phyloP scores from a whole-genome alignment of 1,284 basidiomycete species.

The Ustanciosporium gigantosporum region DNA sequence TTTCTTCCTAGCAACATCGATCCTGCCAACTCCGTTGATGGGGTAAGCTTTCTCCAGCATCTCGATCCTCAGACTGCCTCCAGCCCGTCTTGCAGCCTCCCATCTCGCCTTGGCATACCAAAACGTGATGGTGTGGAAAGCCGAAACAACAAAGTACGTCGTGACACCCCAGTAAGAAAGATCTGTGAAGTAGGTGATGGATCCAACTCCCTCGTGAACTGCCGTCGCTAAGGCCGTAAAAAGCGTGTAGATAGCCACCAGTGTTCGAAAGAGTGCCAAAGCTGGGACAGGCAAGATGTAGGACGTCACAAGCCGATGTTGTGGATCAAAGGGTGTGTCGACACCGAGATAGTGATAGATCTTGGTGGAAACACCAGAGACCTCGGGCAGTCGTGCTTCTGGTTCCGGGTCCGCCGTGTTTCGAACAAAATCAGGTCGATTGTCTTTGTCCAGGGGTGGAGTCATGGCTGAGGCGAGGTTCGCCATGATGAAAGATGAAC shows the following conservation, averaged over 20 bases:
- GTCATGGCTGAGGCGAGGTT: slow-evolving; percentile 19
- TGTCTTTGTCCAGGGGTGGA: slow-evolving; percentile 1
- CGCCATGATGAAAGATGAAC: slow-evolving; percentile 15
- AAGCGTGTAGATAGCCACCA: slow-evolving; percentile 68
- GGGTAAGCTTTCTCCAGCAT: slow-evolving; percentile 32
- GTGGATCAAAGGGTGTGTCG: slow-evolving; percentile 66
- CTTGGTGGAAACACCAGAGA: slow-evolving; percentile 25
- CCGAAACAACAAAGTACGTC: slow-evolving; percentile 25
- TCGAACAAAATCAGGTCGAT: neutral
- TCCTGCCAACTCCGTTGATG: slow-evolving; percentile 9
- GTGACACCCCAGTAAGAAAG: slow-evolving; percentile 33
- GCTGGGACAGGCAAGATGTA: slow-evolving; percentile 65
- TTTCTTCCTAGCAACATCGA: slow-evolving; percentile 17
- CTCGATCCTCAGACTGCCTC: slow-evolving; percentile 1
- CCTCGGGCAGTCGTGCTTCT: slow-evolving; percentile 1
- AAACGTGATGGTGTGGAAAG: slow-evolving; percentile 31
- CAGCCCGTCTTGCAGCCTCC: slow-evolving; percentile 2
- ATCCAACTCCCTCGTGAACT: slow-evolving; percentile 45
- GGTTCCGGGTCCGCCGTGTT: neutral
- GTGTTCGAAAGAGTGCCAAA: slow-evolving; percentile 65
- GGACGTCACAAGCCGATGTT: slow-evolving; percentile 68
- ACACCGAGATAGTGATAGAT: slow-evolving; percentile 55
- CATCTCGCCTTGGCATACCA: slow-evolving; percentile 9
- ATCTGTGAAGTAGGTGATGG: slow-evolving; percentile 32
- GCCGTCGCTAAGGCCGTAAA: slow-evolving; percentile 64